Evolutionary conservation across 2,329 filamentous ascomycete species (phyloP), one percentile per base, ranked within the genome.

Genomic region (Chaetomiaceae sp.): DNA sequence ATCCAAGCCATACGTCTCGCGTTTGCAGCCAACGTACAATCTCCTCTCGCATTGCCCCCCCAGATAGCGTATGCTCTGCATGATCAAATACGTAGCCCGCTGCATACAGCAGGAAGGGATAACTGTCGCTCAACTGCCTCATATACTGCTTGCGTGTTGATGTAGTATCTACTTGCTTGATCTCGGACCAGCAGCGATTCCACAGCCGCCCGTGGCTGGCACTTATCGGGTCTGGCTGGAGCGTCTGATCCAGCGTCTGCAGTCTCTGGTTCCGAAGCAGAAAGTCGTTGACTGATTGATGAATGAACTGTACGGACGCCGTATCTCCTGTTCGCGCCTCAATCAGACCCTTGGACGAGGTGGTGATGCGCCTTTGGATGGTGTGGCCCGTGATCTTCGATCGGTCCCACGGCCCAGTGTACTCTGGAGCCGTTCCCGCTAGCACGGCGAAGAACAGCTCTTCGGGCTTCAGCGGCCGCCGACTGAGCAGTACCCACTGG

Each of bases 221-320:
- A n/a, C n/a, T n/a, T n/a, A n/a, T n/a, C n/a, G n/a, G n/a, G n/a
- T n/a, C n/a, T n/a, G n/a, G n/a, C n/a, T n/a, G n/a, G n/a, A n/a
- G n/a, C n/a, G n/a, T n/a, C n/a, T n/a, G n/a, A 38, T 38, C 24
- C 22, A 38, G 37, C 15, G 37, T 38, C 37, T 38, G 14, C 9
- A 38, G 15, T 24, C 37, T 38, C 24, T 38, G 24, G 37, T 38
- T 38, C 15, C 24, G 22, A 14, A 38, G 29, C 22, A 38, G 15
- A 24, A 38, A 38, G 37, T 38, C 37, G 15, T 38, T 38, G 37
- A 38, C 37, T 15, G 24, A 38, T 18, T 27, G 37, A 14, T 38
- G 22, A 19, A 38, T 38, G 22, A 38, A 38, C 37, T 38, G 14
- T 4, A 38, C 15, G 8, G 37, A 38, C 22, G 22, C 37, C 10